These are phyloP conservation scores for Peronospora destructor DNA, from an alignment of 352 stramenopile species.

Conservation along the genomic window DNA sequence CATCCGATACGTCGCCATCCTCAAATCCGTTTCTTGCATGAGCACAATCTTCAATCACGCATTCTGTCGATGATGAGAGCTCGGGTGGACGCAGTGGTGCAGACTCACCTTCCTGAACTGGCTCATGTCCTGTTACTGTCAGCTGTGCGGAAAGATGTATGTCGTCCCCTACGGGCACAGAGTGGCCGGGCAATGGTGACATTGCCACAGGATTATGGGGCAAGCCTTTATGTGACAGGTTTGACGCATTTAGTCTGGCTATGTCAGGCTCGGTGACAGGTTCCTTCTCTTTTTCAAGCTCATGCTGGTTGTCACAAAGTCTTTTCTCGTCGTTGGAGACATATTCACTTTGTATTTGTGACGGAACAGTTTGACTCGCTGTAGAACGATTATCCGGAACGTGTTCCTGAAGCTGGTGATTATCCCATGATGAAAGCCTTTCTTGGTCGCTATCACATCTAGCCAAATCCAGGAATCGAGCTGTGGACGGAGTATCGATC, in stretches of 20 bases:
- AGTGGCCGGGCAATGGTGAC: not conserved
- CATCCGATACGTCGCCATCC: constrained; percentile 14
- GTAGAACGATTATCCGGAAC: not conserved
- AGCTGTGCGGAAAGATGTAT: not conserved
- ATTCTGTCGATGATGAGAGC: not conserved
- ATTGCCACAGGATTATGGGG: not conserved
- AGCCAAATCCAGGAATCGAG: constrained; percentile 20
- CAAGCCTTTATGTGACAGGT: not conserved
- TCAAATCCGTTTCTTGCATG: constrained; percentile 10
- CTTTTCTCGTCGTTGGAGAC: not conserved
- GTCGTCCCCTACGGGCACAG: not conserved
- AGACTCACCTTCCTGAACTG: not conserved
- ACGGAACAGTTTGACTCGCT: not conserved
- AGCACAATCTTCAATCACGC: not conserved
- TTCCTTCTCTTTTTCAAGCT: not conserved
- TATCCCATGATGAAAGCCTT: not conserved
- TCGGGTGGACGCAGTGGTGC: not conserved
- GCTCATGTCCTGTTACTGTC: not conserved
- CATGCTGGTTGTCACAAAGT: constrained; percentile 1
- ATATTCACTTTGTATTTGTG: not conserved
- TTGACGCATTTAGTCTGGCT: not conserved
- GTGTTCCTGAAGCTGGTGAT: not conserved
- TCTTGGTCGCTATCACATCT: constrained; percentile 21
- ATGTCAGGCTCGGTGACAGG: not conserved
- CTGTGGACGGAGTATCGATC: not conserved